phyloP scores from a whole-genome alignment of 1,284 basidiomycete genomes.

The Sporisorium reilianum region DNA sequence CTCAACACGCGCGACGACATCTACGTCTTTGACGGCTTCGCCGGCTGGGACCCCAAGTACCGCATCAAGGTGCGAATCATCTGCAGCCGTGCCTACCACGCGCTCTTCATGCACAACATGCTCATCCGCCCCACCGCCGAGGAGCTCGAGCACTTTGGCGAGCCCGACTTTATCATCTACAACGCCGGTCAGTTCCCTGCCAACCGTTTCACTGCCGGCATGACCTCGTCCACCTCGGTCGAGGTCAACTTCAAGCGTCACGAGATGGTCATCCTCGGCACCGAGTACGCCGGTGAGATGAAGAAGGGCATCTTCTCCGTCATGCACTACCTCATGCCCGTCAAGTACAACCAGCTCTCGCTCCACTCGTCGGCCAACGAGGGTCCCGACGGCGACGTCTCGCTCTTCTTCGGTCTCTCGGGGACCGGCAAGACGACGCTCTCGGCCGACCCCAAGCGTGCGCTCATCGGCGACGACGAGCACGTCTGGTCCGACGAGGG shows the following conservation, averaged over 20 bases:
- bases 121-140: conserved; percentile 96
- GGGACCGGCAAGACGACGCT: conserved; percentile 91
- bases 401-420: conserved; percentile 98
- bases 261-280: conserved; percentile 99
- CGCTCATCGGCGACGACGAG: conserved; percentile 68
- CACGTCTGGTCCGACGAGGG: conserved; percentile 73
- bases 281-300: conserved; percentile 99
- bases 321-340: conserved; percentile 99
- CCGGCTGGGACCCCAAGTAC: conserved; percentile 99
- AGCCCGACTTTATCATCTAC: conserved; percentile 99
- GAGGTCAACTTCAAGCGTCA: conserved; percentile 99
- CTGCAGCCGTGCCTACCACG: conserved; percentile 98
- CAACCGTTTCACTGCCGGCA: conserved; percentile 99
- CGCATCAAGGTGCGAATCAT: conserved; percentile 99
- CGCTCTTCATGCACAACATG: conserved; percentile 96
- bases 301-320: conserved; percentile 99
- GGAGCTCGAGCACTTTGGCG: conserved; percentile 94
- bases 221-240: conserved; percentile 98
- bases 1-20: conserved; percentile 96
- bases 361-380: conserved; percentile 99
- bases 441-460: conserved; percentile 65
- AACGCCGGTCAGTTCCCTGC: conserved; percentile 99
- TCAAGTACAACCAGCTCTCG: conserved; percentile 98
- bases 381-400: conserved; percentile 90
- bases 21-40: conserved; percentile 98